A percentile compares a stretch with the other conserved stretches of the same genome.
These are phyloP conservation scores for Monotropa hypopitys DNA, from an alignment of 179 eudicot genomes.

Conservation along the genomic window DNA sequence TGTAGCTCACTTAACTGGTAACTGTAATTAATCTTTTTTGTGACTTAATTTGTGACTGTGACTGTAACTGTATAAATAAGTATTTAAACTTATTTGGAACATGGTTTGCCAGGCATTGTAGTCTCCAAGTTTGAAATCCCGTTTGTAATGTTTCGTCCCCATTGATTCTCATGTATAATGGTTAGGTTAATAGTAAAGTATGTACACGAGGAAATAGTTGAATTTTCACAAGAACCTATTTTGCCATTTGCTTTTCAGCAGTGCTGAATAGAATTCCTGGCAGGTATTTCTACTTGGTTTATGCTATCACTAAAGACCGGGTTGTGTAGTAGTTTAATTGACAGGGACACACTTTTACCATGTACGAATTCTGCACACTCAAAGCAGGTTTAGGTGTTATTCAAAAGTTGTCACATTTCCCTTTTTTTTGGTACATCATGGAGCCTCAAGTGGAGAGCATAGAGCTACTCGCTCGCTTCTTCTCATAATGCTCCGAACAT, in stretches of 20 bases:
- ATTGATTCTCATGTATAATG: not conserved
- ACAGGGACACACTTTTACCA: not conserved
- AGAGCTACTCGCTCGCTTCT: slow-evolving; percentile 23
- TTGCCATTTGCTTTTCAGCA: not conserved
- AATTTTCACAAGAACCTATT: not conserved
- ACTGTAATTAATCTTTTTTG: no score
- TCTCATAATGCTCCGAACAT: slow-evolving; percentile 31
- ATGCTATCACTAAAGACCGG: no score
- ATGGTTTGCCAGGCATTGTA: not conserved
- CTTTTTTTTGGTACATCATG: slow-evolving; percentile 8
- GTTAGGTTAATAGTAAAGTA: not conserved
- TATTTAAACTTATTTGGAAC: no score
- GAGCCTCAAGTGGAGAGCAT: slow-evolving; percentile 37
- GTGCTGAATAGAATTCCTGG: not conserved
- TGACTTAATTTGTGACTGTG: no score
- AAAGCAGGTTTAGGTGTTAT: not conserved
- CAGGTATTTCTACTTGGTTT: not conserved
- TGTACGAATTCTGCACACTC: not conserved
- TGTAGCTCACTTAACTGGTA: no score
- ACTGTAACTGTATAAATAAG: no score
- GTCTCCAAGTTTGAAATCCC: not conserved
- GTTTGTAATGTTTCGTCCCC: not conserved
- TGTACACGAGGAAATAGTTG: not conserved
- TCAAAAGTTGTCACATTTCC: not conserved
- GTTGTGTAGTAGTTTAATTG: not conserved